Conservation (phyloP, 768 basidiomycete genomes). For the Suillus lakei region DNA sequence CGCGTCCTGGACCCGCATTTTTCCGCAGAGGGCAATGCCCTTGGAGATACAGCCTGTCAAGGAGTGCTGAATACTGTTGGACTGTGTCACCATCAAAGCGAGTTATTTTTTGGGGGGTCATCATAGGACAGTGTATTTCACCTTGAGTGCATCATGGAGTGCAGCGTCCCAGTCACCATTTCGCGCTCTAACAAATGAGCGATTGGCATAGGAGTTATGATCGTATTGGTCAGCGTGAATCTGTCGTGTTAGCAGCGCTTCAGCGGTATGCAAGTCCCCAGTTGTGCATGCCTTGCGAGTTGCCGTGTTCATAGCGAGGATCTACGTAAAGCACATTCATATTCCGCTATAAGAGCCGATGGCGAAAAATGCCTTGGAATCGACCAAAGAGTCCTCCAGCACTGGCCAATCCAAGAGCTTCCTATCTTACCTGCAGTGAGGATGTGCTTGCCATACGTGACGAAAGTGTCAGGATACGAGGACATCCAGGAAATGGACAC, state of each 20-base stretch:
- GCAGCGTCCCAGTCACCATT: not conserved
- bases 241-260: not conserved
- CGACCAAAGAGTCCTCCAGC: not conserved
- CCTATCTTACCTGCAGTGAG: not conserved
- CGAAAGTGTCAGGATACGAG: not conserved
- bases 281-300: not conserved
- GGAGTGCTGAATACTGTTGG: not conserved
- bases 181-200: not conserved
- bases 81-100: not conserved
- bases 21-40: not conserved
- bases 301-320: not conserved
- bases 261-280: not conserved
- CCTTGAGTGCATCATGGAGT: not conserved
- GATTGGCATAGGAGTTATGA: not conserved
- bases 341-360: not conserved
- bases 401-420: not conserved
- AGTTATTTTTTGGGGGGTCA: not conserved
- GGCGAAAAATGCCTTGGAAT: not conserved
- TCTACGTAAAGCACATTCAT: not conserved
- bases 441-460: not conserved
- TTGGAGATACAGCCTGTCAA: not conserved
- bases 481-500: too few relatives aligned
- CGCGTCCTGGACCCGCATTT: not conserved
- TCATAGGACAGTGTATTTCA: not conserved
- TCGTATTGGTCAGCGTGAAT: not conserved